Percentiles rank a stretch among this genome's conserved stretches.
Evolutionary conservation across 2,329 filamentous ascomycete species (phyloP).

Genomic region (Fragosphaeria purpurea): DNA sequence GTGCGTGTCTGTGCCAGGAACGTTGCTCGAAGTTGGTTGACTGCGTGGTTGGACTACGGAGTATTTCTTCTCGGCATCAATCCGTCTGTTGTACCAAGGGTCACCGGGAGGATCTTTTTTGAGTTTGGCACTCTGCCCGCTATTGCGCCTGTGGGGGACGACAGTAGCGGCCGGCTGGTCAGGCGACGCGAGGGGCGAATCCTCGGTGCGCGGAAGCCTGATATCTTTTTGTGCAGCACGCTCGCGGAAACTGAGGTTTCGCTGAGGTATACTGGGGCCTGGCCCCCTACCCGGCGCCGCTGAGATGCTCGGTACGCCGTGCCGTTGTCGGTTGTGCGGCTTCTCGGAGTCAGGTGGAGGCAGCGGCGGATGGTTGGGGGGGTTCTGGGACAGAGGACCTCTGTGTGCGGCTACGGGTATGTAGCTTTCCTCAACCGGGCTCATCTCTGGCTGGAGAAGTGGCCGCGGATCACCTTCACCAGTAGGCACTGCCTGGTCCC

Average conservation of each 20-base stretch:
- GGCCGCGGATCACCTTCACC: constrained; percentile 18
- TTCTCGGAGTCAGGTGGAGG: constrained; percentile 16
- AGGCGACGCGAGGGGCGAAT: neutral
- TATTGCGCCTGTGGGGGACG: constrained; percentile 5
- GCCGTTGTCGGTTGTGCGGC: constrained; percentile 12
- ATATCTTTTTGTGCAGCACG: constrained; percentile 38
- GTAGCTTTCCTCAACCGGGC: constrained; percentile 12
- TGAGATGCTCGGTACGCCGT: neutral
- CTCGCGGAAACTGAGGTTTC: constrained; percentile 52
- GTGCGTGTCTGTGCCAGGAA: neutral
- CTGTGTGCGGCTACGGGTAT: constrained; percentile 11
- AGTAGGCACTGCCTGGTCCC: constrained; percentile 17
- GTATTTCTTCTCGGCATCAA: constrained; percentile 32
- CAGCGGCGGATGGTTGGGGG: constrained; percentile 18
- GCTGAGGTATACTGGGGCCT: constrained; percentile 33
- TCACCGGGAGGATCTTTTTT: constrained; percentile 49
- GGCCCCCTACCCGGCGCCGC: constrained; percentile 16
- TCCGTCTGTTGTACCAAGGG: constrained; percentile 31
- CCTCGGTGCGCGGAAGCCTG: constrained; percentile 21
- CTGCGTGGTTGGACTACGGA: constrained; percentile 18
- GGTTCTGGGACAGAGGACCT: constrained; percentile 22
- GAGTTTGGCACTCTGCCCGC: constrained; percentile 45
- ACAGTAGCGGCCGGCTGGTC: constrained; percentile 20
- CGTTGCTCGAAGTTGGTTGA: neutral
- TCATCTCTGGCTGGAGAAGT: constrained; percentile 13